Base-by-base conservation (phyloP, 495 filamentous ascomycete genomes). In the Aspergillus egyptiacus region DNA sequence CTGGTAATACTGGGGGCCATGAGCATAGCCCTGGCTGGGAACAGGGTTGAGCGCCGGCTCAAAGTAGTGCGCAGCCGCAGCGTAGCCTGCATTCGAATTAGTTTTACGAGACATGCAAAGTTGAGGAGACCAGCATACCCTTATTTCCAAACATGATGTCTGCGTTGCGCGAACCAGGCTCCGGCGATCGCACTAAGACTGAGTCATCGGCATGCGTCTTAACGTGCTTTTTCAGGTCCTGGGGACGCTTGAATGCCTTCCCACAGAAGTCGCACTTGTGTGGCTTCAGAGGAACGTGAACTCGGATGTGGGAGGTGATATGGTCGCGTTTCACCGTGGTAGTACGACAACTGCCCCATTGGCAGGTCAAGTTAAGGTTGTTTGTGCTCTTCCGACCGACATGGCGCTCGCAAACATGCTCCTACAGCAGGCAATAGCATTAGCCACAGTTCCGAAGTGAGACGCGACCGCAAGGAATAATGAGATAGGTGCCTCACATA, bases 131-230 rank as follows among this genome's bases (percentile, higher is more conserved):
- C 36, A n/a, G 55, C 59, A 43, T 49, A 62, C 67, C 65, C 55
- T 69, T 68, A 45, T 65, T 65, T 34, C 59, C 64, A 57, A 79
- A 83, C 70, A 82, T 78, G 54, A 72, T 65, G 46, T 74, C 71
- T 0, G 69, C 69, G 33, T 69, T 68, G 53, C 56, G 69, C 44
- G 70, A 71, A 23, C 78, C 80, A 44, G 84, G 80, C 63, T 80
- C 78, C 20, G 87, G 87, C 17, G 85, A 86, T 41, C 86, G 81
- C 53, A 87, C 77, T 48, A 95, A 76, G 40, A 95, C 89, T 33
- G 90, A 94, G 68, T 99, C 93, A 64, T 99, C 93, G 50, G 93
- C 93, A 67, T 99, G 93, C n/a, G 94, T 98, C 80, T 97, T 97
- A 65, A 97, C 91, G 67, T 99, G 94, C 73, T 99, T 99, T 80